Conservation (phyloP, 176 grass and related monocot genomes). For the Aegilops sharonensis region DNA sequence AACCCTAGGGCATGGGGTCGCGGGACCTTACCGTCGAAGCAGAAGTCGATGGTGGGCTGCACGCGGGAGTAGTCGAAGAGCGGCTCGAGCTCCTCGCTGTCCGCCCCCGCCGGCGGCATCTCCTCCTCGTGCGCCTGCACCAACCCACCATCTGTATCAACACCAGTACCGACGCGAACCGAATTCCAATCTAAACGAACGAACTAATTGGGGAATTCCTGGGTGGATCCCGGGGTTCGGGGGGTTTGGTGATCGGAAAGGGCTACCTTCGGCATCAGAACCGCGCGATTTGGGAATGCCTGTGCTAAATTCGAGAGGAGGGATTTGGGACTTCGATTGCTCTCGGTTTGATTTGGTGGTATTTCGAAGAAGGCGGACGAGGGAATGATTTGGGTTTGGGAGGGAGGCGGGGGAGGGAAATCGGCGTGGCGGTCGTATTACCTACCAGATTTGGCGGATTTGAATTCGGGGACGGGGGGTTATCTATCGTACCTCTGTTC, state of each 20-base stretch:
- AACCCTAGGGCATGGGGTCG: slow-evolving; percentile 11
- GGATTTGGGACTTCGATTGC: not conserved
- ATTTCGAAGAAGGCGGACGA: slow-evolving; percentile 12
- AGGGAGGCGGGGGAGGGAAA: slow-evolving; percentile 1
- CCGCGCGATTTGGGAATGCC: slow-evolving; percentile 16
- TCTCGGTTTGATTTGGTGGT: not conserved
- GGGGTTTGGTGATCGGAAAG: not conserved
- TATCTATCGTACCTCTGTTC: not conserved
- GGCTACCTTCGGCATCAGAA: slow-evolving; percentile 30
- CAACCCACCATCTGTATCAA: not conserved
- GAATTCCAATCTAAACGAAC: not conserved
- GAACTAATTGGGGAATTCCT: not conserved
- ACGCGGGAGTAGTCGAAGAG: slow-evolving; percentile 89
- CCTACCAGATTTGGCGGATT: not conserved
- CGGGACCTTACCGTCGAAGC: slow-evolving; percentile 62
- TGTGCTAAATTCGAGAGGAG: not conserved
- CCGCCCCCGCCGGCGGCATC: not conserved
- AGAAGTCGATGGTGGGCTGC: slow-evolving; percentile 51
- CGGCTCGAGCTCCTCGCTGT: slow-evolving; percentile 74
- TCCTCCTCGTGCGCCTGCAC: slow-evolving; percentile 27
- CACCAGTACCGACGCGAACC: not conserved
- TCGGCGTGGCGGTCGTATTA: not conserved
- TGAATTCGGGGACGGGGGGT: not conserved
- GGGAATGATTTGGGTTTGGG: slow-evolving; percentile 5
- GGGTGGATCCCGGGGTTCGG: not conserved